Conservation (phyloP, 257 asterid species). For the Solanum pinnatisectum region DNA sequence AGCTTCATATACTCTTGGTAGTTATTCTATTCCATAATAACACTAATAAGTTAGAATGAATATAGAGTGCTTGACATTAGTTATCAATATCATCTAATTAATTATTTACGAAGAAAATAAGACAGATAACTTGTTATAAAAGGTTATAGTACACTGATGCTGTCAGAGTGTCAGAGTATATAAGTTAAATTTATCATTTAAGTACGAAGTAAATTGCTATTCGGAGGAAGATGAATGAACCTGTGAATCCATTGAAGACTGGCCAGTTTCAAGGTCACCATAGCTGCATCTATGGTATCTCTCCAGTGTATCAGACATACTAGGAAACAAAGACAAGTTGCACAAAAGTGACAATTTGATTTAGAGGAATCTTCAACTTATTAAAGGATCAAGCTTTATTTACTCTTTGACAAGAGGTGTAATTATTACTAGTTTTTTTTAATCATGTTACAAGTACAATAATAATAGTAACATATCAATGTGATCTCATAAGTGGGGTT, state of each 20-base stretch:
- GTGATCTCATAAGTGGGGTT: not conserved
- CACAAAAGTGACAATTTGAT: not conserved
- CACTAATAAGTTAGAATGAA: not conserved
- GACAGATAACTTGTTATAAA: not conserved
- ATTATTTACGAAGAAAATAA: not conserved
- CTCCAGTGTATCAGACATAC: conserved; percentile 2
- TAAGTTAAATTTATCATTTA: not conserved
- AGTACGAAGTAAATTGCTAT: not conserved
- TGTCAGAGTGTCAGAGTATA: not conserved
- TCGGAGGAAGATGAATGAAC: not conserved
- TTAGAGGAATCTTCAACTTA: not conserved
- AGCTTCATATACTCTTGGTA: conserved; percentile 96
- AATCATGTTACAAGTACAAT: not conserved
- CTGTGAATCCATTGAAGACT: conserved; percentile 4
- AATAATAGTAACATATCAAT: not conserved
- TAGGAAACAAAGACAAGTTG: not conserved
- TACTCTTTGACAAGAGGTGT: not conserved
- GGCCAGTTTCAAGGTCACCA: not conserved
- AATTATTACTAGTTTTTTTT: not conserved
- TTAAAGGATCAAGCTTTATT: not conserved
- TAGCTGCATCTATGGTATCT: conserved; percentile 7
- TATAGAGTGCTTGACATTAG: not conserved
- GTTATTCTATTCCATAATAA: conserved; percentile 34
- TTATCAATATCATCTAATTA: not conserved
- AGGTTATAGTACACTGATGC: not conserved